Conservation (phyloP, 2,329 filamentous ascomycete genomes). For the Stemphylium beticola region DNA sequence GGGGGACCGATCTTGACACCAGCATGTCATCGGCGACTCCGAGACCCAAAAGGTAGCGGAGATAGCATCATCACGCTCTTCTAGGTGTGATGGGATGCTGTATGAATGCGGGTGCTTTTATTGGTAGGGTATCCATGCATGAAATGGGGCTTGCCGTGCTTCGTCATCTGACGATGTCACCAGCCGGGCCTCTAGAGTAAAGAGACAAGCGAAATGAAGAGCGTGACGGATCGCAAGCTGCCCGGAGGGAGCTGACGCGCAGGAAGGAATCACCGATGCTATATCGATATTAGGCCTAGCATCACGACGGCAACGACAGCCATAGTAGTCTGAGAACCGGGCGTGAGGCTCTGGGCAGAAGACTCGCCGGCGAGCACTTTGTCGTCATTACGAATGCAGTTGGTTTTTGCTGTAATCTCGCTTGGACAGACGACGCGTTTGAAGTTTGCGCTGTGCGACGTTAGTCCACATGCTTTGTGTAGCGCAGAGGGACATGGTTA, state of each 20-base stretch:
- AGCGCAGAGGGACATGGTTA: conserved; percentile 18
- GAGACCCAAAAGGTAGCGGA: conserved; percentile 7
- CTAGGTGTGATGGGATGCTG: conserved; percentile 11
- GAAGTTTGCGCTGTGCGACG: conserved; percentile 43
- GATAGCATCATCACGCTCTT: conserved; percentile 9
- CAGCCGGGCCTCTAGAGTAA: conserved; percentile 1
- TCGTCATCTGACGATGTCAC: conserved; percentile 33
- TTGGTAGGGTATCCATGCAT: conserved; percentile 46
- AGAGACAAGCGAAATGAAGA: conserved; percentile 23
- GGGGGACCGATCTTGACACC: conserved; percentile 1
- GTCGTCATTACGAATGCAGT: conserved; percentile 44
- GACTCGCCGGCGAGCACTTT: conserved; percentile 25
- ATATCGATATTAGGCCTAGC: conserved; percentile 34
- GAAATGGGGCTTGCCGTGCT: conserved; percentile 22
- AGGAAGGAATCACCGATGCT: conserved; percentile 27
- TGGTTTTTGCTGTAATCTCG: conserved; percentile 43
- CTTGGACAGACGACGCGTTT: conserved; percentile 44
- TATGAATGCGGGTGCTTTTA: conserved; percentile 25
- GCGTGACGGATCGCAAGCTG: conserved; percentile 31
- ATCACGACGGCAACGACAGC: conserved; percentile 26
- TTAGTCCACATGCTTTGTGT: conserved; percentile 22
- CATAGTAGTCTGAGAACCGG: conserved; percentile 16
- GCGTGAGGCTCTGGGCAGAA: conserved; percentile 21
- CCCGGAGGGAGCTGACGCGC: conserved; percentile 23
- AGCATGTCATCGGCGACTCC: conserved; percentile 14